Base-by-base conservation (phyloP, 2,329 filamentous ascomycete species). In the Tolypocladium album region DNA sequence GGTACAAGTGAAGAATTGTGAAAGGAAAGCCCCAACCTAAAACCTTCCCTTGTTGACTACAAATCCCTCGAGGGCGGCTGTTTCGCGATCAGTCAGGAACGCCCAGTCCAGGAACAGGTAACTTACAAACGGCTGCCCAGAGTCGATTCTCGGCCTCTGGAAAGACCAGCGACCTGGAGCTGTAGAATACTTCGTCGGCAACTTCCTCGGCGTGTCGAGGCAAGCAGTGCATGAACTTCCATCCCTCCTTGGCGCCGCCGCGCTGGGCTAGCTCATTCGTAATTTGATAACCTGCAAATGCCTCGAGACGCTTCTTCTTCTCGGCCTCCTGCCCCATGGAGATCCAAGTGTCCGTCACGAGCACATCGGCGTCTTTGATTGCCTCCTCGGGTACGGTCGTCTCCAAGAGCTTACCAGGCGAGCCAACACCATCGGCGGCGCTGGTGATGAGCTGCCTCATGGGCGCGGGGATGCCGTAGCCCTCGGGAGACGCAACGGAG, bases 201-300 rank as follows among this genome's bases (percentile, higher is more conserved):
- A 99, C 94, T 77, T 99, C 94, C 74, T 99, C 93, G 0, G 84
- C 84, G 71, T 99, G 92, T 63, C 94, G 84, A 17, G 94, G 94
- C 61, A 99, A 76, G 73, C 94, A 99, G 78, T 99, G 94, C 94
- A 99, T 97, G 73, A 99, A 99, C 75, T 90, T 92, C 94, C 94
- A 99, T 64, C 83, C 83, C 17, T 88, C 80, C 73, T 94, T 96
- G 50, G 94, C 94, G 24, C 91, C 92, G 52, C 92, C 92, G 57
- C 87, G 82, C 74, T 87, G 83, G 1, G 92, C 93, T 66, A 99
- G 79, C 52, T 94, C 89, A 56, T 87, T 83, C 3, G 93, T 97
- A 69, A 99, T 89, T 72, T 97, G 93, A 76, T 92, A 99, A 17
- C 93, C 92, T 38, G 83, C 82, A 72, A 99, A 99, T 2, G 86